phyloP scores from a whole-genome alignment of 108 stramenopile species.

The Skeletonema grethae region DNA sequence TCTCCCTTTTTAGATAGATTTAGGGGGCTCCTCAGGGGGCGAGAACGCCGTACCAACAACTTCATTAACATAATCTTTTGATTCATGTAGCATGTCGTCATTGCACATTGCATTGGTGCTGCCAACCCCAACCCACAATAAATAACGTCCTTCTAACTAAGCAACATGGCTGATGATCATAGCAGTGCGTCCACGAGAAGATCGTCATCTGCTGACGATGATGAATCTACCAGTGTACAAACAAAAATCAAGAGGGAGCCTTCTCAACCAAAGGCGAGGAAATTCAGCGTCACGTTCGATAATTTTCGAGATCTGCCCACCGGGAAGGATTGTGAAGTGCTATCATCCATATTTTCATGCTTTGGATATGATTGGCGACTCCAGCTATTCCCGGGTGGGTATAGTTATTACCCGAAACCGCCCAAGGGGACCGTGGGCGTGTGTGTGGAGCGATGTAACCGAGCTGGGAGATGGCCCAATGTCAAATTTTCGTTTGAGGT shows the following conservation, averaged over 20 bases:
- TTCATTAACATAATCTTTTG: too few relatives aligned
- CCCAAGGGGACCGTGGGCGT: background rate
- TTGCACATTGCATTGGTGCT: too few relatives aligned
- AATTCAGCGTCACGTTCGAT: background rate
- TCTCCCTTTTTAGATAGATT: too few relatives aligned
- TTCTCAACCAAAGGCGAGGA: background rate
- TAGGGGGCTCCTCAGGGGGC: too few relatives aligned
- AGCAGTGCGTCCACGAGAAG: background rate
- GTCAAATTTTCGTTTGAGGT: background rate
- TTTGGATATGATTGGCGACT: conserved; percentile 56
- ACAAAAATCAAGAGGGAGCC: background rate
- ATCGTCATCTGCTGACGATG: background rate
- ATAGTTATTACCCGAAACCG: background rate
- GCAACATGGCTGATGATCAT: background rate
- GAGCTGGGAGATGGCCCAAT: background rate
- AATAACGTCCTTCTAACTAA: too few relatives aligned
- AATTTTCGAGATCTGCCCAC: background rate
- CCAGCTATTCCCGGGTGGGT: conserved; percentile 11
- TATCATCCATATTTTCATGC: conserved; percentile 9
- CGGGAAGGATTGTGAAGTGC: background rate
- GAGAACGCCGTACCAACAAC: too few relatives aligned
- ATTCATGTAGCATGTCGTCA: too few relatives aligned
- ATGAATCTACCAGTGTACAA: background rate
- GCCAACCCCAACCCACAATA: too few relatives aligned
- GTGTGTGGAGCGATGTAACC: background rate